Base-by-base conservation (phyloP, 75 land plant species). In the Azolla pinnata region DNA sequence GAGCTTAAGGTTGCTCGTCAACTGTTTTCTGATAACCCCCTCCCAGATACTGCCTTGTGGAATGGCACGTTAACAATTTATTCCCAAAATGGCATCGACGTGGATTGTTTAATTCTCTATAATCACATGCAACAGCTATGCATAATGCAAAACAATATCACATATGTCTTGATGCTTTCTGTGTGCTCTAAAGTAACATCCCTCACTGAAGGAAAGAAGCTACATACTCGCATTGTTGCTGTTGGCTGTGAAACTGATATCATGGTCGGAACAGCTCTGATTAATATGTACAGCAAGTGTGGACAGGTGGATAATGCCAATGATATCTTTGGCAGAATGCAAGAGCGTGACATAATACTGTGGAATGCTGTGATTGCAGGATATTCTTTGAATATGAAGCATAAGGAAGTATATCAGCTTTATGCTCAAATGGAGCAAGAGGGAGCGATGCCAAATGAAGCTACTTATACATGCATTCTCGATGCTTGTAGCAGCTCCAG, bases 41-140 rank as follows among this genome's bases (percentile, higher is more conserved):
- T 46, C 5, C 74, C 63, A 29, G 81, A 83, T 48, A 72, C 79
- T 64, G 79, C 69, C 14, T 56, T 72, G 29, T 81, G 84, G 75
- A 84, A 81, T 62, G 32, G 81, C 0, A 67, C 81, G 56, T 23
- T 46, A 18, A 46, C 12, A 46, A 23, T 46, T 2, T 17, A 18
- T 17, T 2, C 49, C 2, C 4, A 17, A 17, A 3, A 46, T 14
- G 49, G 49, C n/a, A 18, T 18, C 23, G 14, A 3, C 2, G 14
- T 18, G 2, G 17, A 2, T 4, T 46, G 10, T 3, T 46, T 18
- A 23, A 14, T 46, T 18, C 17, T 44, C 5, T 44, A 44, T 28
- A 26, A 14, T 29, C 63, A 42, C 31, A 60, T 60, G 63, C 63
- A 60, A 31, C 63, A 48, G 31, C 50, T 16, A 24, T 45, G 63